Base-by-base conservation (phyloP, 1,284 basidiomycete genomes). In the Tylopilus sp. region DNA sequence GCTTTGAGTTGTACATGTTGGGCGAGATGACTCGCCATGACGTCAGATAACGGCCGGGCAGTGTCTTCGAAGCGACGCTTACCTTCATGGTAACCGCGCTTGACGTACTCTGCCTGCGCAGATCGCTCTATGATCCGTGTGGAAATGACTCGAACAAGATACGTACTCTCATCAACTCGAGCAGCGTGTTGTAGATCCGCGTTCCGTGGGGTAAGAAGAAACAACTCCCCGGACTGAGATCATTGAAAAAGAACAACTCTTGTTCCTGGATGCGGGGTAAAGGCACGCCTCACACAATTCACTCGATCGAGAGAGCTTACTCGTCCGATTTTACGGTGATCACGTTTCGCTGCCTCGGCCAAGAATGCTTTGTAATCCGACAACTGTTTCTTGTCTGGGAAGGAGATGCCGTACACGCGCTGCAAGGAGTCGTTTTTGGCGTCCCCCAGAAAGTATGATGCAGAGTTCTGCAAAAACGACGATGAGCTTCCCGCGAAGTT, bases 231-330 rank as follows among this genome's bases (percentile, higher is more conserved):
- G 97, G 97, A 58, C 89, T 92, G 34, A 95, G 74, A 55, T 99
- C 97, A 66, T 97, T 92, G 82, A 99, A 99, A 77, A 98, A 95
- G 79, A 95, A 99, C 18, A 99, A 75, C 63, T 99, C 97, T 78
- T 97, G 95, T 59, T 98, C 94, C 79, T 85, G 58, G 30, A 48
- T 54, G 48, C 11, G 59, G 45, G 42, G 48, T 51, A 49, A 25
- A 49, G 16, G 18, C 7, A 18, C 25, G 21, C 41, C 28, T 46
- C 15, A 38, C 19, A 42, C 13, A n/a, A 19, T 38, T 40, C 33
- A 35, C 23, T 51, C 41, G 44, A 49, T 56, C 39, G 23, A 44
- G 49, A 44, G 49, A 36, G 37, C 67, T 43, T 47, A 84, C 84
- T 73, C 86, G 92, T 51, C 90, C 94, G 55, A 97, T 97, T 74